Evolutionary conservation across 1,139 yeast species (phyloP), one percentile per base, ranked within the genome.

Genomic region (Nadsonia starkeyi-henricii): DNA sequence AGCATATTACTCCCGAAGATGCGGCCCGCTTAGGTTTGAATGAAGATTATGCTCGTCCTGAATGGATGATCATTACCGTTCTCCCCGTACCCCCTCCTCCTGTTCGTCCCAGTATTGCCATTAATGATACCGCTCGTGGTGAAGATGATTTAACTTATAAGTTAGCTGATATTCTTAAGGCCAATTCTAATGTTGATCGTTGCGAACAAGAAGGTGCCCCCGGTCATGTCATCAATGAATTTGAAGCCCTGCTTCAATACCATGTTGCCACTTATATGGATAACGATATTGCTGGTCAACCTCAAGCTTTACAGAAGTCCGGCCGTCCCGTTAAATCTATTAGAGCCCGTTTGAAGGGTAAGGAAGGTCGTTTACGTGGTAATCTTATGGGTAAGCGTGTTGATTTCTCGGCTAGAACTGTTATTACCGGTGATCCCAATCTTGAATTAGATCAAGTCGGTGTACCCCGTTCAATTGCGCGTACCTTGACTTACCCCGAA

Each of bases 261-360:
- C 98, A 91, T 62, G 97, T 93, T 47, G 98, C 99, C n/a, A 91
- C 99, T 1, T 91, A 91, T 65, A 91, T 91, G 99, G 98, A 91
- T 69, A 91, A 91, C 64, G 98, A 91, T 70, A 91, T 91, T 68
- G 98, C 98, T n/a, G 98, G 99, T 54, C 98, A 91, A 69, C 99
- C 98, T 0, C 98, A 91, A 67, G 98, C 99, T 42, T 76, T 91
- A 55, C 99, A 93, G 65, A 93, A 93, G 68, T 86, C 97, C 47
- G 99, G 98, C 51, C 85, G 98, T 70, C 98, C 99, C 8, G 94
- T 93, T 55, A 93, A 91, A 66, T 86, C 97, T 45, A 93, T 93
- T 58, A 81, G 99, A 71, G 98, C 99, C 23, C 86, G 99, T 72
- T 75, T 93, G 58, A 93, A 93, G 81, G 98, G 99, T 71, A 91